phyloP scores from a whole-genome alignment of 352 stramenopile genomes.

The Phytopythium kandeliae region DNA sequence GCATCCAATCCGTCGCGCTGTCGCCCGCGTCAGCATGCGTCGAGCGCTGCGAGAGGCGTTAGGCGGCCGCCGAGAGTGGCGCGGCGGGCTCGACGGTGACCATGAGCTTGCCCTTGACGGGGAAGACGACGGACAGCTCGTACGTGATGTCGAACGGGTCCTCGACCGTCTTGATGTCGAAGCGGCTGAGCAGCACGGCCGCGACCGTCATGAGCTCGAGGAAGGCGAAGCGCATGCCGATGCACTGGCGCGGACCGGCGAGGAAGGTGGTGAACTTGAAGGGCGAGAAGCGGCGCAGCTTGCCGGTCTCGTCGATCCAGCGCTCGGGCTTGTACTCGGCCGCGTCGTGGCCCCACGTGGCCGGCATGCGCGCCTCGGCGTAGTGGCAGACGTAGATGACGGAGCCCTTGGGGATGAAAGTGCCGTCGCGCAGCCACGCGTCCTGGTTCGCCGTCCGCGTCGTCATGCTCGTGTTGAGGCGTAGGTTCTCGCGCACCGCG shows the following conservation, averaged over 20 bases:
- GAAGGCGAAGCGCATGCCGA: constrained; percentile 52
- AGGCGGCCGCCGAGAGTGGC: constrained; percentile 5
- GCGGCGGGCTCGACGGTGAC: constrained; percentile 11
- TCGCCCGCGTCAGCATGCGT: no score
- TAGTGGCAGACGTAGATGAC: constrained; percentile 40
- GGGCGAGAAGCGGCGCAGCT: constrained; percentile 27
- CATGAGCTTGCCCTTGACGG: constrained; percentile 16
- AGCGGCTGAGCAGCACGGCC: constrained; percentile 32
- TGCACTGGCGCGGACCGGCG: constrained; percentile 42
- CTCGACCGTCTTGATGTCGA: constrained; percentile 31
- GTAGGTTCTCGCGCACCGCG: constrained; percentile 48
- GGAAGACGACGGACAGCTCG: constrained; percentile 25
- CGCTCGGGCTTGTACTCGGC: constrained; percentile 48
- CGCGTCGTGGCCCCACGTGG: constrained; percentile 46
- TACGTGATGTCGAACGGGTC: constrained; percentile 28
- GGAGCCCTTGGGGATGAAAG: constrained; percentile 34
- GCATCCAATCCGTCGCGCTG: no score
- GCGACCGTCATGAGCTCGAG: constrained; percentile 48
- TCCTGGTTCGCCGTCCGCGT: constrained; percentile 30
- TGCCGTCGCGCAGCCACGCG: constrained; percentile 53
- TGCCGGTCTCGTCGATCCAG: constrained; percentile 41
- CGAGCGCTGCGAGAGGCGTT: no score
- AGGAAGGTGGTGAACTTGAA: constrained; percentile 56
- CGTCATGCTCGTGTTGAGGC: constrained; percentile 49
- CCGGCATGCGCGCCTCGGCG: constrained; percentile 26